Base-by-base conservation (phyloP, 2,329 filamentous ascomycete species). In the Orbilia brochopaga region DNA sequence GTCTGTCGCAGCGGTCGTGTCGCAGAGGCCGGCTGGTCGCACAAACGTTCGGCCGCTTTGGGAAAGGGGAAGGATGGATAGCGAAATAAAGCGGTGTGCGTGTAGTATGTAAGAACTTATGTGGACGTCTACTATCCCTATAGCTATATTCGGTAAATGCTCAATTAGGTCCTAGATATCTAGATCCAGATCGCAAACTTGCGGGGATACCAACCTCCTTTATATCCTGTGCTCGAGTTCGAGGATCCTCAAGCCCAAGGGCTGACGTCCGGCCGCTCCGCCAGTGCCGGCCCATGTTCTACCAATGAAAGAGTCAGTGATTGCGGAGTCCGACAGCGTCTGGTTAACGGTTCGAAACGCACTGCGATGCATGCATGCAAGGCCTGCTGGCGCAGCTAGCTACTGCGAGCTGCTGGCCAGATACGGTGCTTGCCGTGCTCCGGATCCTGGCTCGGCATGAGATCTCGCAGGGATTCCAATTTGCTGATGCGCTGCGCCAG, bases 371-470 rank as follows among this genome's bases (percentile, higher is more conserved):
- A 53, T 23, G 53, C n/a, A 44, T 70, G 59, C 66, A 69, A 63
- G 65, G 58, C 58, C 53, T 58, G 66, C 40, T 69, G 65, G 65
- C 65, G 57, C 65, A 69, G 58, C 56, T 62, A 32, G 37, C 37
- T 17, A 42, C 37, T 42, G 4, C 27, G 8, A 17, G 11, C 15
- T 15, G 37, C n/a, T 17, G 37, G 37, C 15, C 5, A 42, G 37
- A 42, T 6, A 42, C 11, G 4, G 37, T 42, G 37, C 37, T 62
- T 17, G 1, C 69, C 69, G 13, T 35, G 19, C 11, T 50, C 10
- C n/a, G n/a, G 4, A 64, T 69, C 57, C 67, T 53, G 1, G 73
- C 72, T 23, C 67, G 69, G 24, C 72, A 67, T 63, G 62, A 75
- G 1, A 57, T 72, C n/a, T 69, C 72, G 4, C 57, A 11, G 11